Evolutionary conservation across 371 early-diverging fungal genomes (phyloP), one percentile per base, ranked within the genome.

Genomic region (Parasitella parasitica): DNA sequence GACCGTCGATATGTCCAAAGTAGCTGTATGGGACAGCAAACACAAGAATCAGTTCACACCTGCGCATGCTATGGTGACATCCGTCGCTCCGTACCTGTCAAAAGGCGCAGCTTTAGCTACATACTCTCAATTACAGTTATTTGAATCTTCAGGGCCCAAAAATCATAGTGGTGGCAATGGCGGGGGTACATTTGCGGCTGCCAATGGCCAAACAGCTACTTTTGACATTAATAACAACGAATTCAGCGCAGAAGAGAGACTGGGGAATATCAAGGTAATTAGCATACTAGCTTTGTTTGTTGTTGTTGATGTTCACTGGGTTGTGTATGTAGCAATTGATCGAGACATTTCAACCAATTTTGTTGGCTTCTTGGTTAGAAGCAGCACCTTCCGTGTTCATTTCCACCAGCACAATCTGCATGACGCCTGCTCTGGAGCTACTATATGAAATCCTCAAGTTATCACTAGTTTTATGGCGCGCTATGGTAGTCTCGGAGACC

Each of bases 331-430:
- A 77, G 73, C 56, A 70, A 15, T 68, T 85, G 38, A 81, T 85
- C 20, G 70, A 82, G 11, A 79, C 81, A 2, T 77, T 86, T 16
- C 82, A 86, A 63, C 89, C 90, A 18, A 72, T 88, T 41, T 68
- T 92, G 34, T 80, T 89, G 13, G 86, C 88, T 3, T 71, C 85
- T 0, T 93, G 92, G 91, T 65, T 91, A 13, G 92, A 93, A 61
- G 76, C 89, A 24, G 87, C 89, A 0, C 86, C 91, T 15, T 66
- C 77, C 3, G 82, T 90, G 0, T 91, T 91, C 63, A 66, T 78
- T 6, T 55, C 82, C 12, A 61, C 67, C 20, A 59, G 60, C 11
- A 59, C 73, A 0, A 77, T 81, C 18, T 61, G 63, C 6, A 61
- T 75, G 24, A 74, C 80, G 24, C 80, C 85, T 27, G 77, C 83